Conservation (phyloP, 148 eudicot genomes). For the Polygonum maritimum region DNA sequence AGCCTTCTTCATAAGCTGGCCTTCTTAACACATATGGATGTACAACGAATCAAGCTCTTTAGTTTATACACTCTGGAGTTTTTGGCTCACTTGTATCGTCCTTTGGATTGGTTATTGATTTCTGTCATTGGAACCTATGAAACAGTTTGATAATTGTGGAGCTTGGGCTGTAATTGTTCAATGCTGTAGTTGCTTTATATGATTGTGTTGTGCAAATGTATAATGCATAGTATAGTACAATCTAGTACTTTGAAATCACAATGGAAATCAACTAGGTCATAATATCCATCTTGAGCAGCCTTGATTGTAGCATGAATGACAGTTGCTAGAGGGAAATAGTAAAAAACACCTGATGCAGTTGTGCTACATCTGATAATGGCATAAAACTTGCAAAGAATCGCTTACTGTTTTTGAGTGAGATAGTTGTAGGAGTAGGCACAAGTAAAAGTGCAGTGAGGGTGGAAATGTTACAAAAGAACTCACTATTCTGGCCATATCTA, state of each 20-base stretch:
- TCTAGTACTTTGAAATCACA: neutral
- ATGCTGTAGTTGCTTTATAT: neutral
- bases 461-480: neutral
- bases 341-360: neutral
- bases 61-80: neutral
- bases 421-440: neutral
- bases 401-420: neutral
- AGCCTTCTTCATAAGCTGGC: neutral
- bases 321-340: neutral
- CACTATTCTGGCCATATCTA: neutral
- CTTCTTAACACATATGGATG: neutral
- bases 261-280: neutral
- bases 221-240: neutral
- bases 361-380: neutral
- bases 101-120: neutral
- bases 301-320: neutral
- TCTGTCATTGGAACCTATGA: neutral
- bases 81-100: neutral
- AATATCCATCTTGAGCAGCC: neutral
- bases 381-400: neutral
- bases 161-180: neutral
- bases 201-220: neutral
- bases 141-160: neutral
- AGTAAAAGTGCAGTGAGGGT: neutral
- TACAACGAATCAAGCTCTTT: neutral